Conservation (phyloP, 2,329 filamentous ascomycete species). For the Verticillium zaregamsianum region DNA sequence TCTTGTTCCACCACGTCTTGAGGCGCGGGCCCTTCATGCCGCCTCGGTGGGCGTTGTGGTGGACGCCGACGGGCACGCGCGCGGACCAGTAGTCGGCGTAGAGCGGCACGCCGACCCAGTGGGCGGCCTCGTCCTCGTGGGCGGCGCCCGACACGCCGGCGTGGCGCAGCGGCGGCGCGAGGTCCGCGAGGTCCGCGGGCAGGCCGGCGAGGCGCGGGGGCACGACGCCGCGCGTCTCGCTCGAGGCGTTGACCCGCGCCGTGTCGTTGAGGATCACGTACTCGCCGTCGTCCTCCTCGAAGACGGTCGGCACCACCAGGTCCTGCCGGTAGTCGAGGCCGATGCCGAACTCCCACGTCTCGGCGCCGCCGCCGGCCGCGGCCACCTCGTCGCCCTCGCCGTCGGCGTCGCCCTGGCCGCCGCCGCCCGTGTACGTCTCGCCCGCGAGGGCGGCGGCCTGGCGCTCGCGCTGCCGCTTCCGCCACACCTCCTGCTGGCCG, state of each 20-base stretch:
- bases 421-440: not conserved
- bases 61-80: conserved; percentile 16
- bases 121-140: not conserved
- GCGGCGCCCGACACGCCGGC: not conserved
- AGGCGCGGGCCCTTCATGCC: conserved; percentile 16
- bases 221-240: conserved; percentile 16
- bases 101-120: conserved; percentile 12
- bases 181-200: conserved; percentile 14
- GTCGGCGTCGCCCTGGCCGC: not conserved
- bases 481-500: conserved; percentile 20
- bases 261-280: conserved; percentile 17
- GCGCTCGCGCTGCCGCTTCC: not conserved
- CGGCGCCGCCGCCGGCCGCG: not conserved
- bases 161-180: not conserved
- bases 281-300: conserved; percentile 20
- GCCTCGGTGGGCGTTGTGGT: conserved; percentile 17
- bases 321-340: conserved; percentile 24
- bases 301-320: conserved; percentile 24
- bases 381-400: not conserved
- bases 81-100: conserved; percentile 19
- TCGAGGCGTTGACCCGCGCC: conserved; percentile 12
- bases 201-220: conserved; percentile 18
- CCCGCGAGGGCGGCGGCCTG: not conserved
- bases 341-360: conserved; percentile 19
- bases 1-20: conserved; percentile 18